Percentiles rank a stretch among this genome's conserved stretches.
These are phyloP conservation scores for Vitis hybrid DNA, from an alignment of 177 flowering plant genomes.

Conservation along the genomic window DNA sequence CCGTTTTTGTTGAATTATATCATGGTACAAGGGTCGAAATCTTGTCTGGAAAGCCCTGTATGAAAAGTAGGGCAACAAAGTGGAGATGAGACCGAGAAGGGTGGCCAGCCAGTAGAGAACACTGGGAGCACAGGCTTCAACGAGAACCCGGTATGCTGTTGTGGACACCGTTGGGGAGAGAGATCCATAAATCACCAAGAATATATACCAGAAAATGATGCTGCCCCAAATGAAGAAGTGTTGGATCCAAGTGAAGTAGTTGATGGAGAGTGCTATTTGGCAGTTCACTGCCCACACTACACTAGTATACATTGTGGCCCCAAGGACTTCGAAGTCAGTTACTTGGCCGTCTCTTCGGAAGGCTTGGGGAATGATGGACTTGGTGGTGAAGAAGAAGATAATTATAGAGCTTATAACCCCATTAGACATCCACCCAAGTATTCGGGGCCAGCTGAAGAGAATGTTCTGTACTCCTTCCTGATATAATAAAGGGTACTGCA, in stretches of 20 bases:
- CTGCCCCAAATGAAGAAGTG: conserved; percentile 89
- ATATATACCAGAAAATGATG: conserved; percentile 63
- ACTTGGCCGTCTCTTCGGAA: conserved; percentile 65
- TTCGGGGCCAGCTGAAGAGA: conserved; percentile 78
- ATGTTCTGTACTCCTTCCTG: conserved; percentile 66
- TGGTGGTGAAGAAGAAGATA: conserved; percentile 58
- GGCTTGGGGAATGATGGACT: conserved; percentile 38
- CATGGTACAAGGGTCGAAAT: conserved; percentile 68
- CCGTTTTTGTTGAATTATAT: conserved; percentile 39
- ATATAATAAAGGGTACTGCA: conserved; percentile 63
- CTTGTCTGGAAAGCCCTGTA: conserved; percentile 51
- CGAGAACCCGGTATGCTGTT: conserved; percentile 63
- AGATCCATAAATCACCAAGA: conserved; percentile 58
- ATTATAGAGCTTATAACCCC: conserved; percentile 57
- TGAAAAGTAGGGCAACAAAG: conserved; percentile 53
- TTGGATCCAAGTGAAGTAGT: conserved; percentile 85
- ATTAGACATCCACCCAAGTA: conserved; percentile 77
- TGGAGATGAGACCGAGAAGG: conserved; percentile 46
- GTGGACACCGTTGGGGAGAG: conserved; percentile 53
- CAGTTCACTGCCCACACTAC: conserved; percentile 80
- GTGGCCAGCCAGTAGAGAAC: conserved; percentile 54
- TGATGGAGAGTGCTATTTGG: conserved; percentile 71
- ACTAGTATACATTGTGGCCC: conserved; percentile 63
- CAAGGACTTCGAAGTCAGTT: conserved; percentile 48
- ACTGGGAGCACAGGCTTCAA: conserved; percentile 71